Conservation (phyloP, 371 early-diverging fungal genomes). For the Apophysomyces ossiformis region DNA sequence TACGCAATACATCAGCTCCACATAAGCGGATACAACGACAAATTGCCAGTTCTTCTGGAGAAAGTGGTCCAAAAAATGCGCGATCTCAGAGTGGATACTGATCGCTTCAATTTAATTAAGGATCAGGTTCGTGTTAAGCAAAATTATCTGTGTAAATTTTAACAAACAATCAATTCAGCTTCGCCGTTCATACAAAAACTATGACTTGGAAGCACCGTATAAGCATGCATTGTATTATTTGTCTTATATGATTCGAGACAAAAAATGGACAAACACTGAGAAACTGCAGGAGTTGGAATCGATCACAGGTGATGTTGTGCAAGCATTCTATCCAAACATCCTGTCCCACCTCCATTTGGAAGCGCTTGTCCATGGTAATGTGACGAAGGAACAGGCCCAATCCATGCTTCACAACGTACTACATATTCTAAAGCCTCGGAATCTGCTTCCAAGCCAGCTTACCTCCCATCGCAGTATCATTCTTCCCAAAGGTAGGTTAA, state of each 20-base stretch:
- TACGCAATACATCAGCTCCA: slow-evolving; percentile 41
- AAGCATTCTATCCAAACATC: slow-evolving; percentile 71
- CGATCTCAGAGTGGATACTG: slow-evolving; percentile 62
- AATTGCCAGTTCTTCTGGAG: slow-evolving; percentile 70
- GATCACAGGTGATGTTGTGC: slow-evolving; percentile 75
- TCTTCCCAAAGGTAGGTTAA: slow-evolving; percentile 51
- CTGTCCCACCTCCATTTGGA: slow-evolving; percentile 74
- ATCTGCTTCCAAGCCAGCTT: slow-evolving; percentile 66
- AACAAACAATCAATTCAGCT: slow-evolving; percentile 35
- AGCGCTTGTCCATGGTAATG: slow-evolving; percentile 87
- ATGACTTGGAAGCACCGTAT: slow-evolving; percentile 72
- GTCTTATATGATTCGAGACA: slow-evolving; percentile 76
- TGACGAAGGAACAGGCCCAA: slow-evolving; percentile 67
- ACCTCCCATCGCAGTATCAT: slow-evolving; percentile 68
- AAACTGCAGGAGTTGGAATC: slow-evolving; percentile 63
- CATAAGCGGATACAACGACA: slow-evolving; percentile 87
- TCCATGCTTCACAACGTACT: slow-evolving; percentile 59
- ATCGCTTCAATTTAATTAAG: slow-evolving; percentile 76
- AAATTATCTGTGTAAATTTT: too few species aligned
- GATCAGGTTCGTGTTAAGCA: slow-evolving; percentile 52
- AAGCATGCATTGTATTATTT: slow-evolving; percentile 81
- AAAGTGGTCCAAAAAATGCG: slow-evolving; percentile 76
- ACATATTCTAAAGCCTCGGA: slow-evolving; percentile 57
- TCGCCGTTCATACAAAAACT: slow-evolving; percentile 72
- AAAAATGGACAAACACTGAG: slow-evolving; percentile 83